Evolutionary conservation across 179 eudicot genomes (phyloP), one percentile per base, ranked within the genome.

Genomic region (Camellia oleifera): DNA sequence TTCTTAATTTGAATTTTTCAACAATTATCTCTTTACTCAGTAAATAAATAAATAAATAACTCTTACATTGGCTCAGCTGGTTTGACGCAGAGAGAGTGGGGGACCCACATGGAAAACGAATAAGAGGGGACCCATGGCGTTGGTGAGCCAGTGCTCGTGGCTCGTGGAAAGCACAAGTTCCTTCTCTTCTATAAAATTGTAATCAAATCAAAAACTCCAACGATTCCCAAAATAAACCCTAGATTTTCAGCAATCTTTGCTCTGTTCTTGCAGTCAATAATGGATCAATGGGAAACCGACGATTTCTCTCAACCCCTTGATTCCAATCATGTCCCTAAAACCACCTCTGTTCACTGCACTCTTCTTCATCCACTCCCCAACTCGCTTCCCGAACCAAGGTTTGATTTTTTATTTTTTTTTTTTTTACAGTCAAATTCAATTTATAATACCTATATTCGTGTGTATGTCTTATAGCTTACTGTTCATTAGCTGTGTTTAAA

Each of bases 111-210:
- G 32, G 32, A 26, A 26, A 26, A 26, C 32, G 32, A 26, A 26
- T 26, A 26, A 26, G 32, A 26, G 32, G 32, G 32, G 32, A 26
- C 32, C 0, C 32, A 0, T 26, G 32, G 32, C 32, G 32, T 1
- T 26, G 32, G 32, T 26, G 32, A 0, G 32, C 32, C 32, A 0
- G 32, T 26, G 32, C 32, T 26, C 32, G 32, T 75, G 72, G 72
- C 72, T 50, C 79, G 79, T 77, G 79, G 79, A 23, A 14, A 65
- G 48, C 79, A 77, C 79, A 52, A 65, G 79, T 26, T 46, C 23
- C 4, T 57, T 48, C 77, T 75, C 78, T 58, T 53, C 42, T 18
- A 10, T 18, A 7, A 3, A 13, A 8, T 62, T 3, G 32, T 26
- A 26, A 26, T 50, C 2, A 6, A 40, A 72, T 53, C 20, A 13